Conservation (phyloP, 2,329 filamentous ascomycete genomes). For the Dendrostoma leiphaemia region DNA sequence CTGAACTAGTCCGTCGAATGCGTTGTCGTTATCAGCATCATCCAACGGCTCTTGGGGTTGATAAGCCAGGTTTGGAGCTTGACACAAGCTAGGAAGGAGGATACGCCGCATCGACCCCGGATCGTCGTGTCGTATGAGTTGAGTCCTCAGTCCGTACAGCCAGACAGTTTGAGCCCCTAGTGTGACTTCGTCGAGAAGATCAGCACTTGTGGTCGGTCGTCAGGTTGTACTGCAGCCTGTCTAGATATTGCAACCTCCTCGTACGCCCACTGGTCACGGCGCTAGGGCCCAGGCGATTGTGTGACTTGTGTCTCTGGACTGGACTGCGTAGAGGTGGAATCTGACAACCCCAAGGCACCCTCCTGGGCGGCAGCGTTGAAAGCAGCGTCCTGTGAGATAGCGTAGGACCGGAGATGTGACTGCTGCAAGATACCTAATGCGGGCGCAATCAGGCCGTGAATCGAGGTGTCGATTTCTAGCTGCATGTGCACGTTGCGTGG, state of each 20-base stretch:
- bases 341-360: neutral
- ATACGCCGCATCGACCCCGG: neutral
- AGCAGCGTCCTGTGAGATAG: neutral
- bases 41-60: neutral
- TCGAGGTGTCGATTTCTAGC: neutral
- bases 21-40: neutral
- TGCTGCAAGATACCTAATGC: neutral
- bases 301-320: neutral
- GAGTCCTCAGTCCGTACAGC: too few relatives aligned
- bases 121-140: slow-evolving; percentile 7
- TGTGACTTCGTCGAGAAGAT: slow-evolving; percentile 1
- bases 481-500: too few relatives aligned
- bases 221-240: slow-evolving; percentile 14
- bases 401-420: neutral
- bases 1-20: neutral
- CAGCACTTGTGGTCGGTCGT: slow-evolving; percentile 10
- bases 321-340: neutral
- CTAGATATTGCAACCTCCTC: neutral
- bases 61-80: neutral
- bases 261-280: neutral
- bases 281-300: neutral
- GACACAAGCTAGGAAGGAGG: neutral
- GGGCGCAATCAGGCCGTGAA: neutral
- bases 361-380: neutral
- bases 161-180: too few relatives aligned